phyloP scores from a whole-genome alignment of 352 stramenopile species.

The Blastocystis sp. region DNA sequence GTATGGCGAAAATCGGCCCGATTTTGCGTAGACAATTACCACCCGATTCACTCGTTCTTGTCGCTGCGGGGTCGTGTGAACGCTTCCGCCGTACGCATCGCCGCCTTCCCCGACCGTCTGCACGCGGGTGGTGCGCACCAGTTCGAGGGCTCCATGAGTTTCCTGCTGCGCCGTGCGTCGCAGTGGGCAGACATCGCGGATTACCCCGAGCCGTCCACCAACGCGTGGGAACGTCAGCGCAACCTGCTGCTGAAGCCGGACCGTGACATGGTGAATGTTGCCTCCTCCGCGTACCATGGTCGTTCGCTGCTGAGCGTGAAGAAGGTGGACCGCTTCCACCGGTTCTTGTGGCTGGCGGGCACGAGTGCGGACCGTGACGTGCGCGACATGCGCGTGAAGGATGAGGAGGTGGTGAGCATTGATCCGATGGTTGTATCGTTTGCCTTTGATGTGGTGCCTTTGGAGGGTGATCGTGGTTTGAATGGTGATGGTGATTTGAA shows the following conservation, averaged over 20 bases:
- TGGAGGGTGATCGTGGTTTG: background rate
- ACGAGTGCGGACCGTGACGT: background rate
- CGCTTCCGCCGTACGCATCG: background rate
- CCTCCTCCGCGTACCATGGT: too few species aligned
- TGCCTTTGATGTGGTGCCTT: background rate
- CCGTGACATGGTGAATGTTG: too few species aligned
- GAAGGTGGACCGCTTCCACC: background rate
- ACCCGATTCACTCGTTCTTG: constrained; percentile 1
- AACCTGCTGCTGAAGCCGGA: background rate
- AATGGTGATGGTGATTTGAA: background rate
- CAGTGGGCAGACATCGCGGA: constrained; percentile 38
- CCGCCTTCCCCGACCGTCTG: constrained; percentile 12
- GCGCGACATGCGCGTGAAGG: constrained; percentile 11
- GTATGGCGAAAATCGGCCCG: background rate
- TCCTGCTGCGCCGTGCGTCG: constrained; percentile 1
- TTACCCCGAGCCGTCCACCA: background rate
- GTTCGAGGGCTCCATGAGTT: background rate
- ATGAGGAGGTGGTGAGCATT: background rate
- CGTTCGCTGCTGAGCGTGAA: too few species aligned
- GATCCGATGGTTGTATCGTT: constrained; percentile 1
- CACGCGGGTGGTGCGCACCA: background rate
- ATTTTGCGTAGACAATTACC: background rate
- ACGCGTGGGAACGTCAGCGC: background rate
- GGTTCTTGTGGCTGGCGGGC: constrained; percentile 32
- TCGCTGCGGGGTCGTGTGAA: background rate